Conservation (phyloP, 805 yeast genomes). For the Maudiozyma pseudohumilis region DNA sequence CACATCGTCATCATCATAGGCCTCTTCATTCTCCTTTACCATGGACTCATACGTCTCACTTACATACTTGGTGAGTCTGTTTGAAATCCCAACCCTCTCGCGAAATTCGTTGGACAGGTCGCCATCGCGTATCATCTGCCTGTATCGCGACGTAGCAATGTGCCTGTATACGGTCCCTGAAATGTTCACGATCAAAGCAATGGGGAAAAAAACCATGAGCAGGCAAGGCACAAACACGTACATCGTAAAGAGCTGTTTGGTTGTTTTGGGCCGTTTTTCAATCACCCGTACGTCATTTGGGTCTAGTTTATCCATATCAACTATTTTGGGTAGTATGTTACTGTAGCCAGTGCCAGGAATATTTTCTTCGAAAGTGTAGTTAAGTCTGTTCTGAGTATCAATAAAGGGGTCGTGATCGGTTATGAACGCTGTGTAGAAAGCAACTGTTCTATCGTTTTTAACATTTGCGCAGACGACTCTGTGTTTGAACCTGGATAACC, state of each 20-base stretch:
- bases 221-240: not conserved
- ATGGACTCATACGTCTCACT: conserved; percentile 19
- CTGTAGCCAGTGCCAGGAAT: conserved; percentile 18
- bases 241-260: not conserved
- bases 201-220: conserved; percentile 16
- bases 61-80: conserved; percentile 17
- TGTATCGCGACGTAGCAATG: conserved; percentile 18
- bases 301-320: conserved; percentile 19
- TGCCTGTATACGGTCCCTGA: conserved; percentile 26
- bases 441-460: conserved; percentile 76
- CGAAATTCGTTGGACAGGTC: conserved; percentile 14
- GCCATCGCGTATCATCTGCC: conserved; percentile 17
- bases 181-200: conserved; percentile 19
- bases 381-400: conserved; percentile 38
- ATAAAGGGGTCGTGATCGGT: conserved; percentile 68
- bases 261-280: not conserved
- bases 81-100: conserved; percentile 18
- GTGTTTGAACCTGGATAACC: conserved; percentile 46
- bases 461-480: conserved; percentile 62
- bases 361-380: conserved; percentile 39
- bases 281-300: not conserved
- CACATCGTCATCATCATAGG: conserved; percentile 6
- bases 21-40: conserved; percentile 13
- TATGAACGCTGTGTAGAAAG: conserved; percentile 76
- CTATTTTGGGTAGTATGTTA: conserved; percentile 18